Evolutionary conservation across 305 asterid genomes (phyloP).

Genomic region (Plantago lanceolata): DNA sequence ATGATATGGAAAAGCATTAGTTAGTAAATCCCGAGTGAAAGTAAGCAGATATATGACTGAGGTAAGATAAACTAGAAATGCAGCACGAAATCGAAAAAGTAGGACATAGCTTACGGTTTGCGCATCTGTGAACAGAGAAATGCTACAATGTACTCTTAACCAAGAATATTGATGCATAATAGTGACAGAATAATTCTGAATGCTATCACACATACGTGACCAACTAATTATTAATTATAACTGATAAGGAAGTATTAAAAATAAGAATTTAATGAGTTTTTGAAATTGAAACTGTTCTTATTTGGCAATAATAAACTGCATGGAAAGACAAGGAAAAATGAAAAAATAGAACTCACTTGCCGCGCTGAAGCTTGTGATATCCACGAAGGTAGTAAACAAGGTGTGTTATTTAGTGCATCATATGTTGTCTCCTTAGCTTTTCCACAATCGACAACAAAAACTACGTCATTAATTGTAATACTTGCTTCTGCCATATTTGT

Average conservation of each 20-base stretch:
- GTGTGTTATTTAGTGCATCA: slow-evolving; percentile 88
- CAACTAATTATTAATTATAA: slow-evolving; percentile 6
- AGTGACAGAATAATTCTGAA: slow-evolving; percentile 6
- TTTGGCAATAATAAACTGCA: slow-evolving; percentile 17
- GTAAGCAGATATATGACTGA: slow-evolving; percentile 9
- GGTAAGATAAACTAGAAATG: slow-evolving; percentile 8
- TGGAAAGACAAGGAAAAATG: slow-evolving; percentile 16
- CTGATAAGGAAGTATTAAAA: no score
- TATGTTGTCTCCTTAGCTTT: slow-evolving; percentile 98
- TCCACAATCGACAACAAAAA: slow-evolving; percentile 96
- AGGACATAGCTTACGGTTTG: slow-evolving; percentile 18
- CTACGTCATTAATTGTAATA: slow-evolving; percentile 95
- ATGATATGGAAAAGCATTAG: slow-evolving; percentile 19
- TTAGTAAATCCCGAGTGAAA: slow-evolving; percentile 10
- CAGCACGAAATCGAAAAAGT: slow-evolving; percentile 13
- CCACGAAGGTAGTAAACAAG: slow-evolving; percentile 96
- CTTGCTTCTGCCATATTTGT: slow-evolving; percentile 99
- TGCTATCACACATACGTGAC: slow-evolving; percentile 12
- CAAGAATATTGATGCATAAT: slow-evolving; percentile 6
- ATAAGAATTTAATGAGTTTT: not conserved
- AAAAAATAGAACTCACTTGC: slow-evolving; percentile 56
- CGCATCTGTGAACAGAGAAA: slow-evolving; percentile 13
- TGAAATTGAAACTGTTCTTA: slow-evolving; percentile 15
- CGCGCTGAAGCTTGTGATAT: slow-evolving; percentile 99
- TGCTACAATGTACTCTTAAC: slow-evolving; percentile 10